Conservation (phyloP, 2,329 filamentous ascomycete genomes). For the Proliferodiscus dingleyae region DNA sequence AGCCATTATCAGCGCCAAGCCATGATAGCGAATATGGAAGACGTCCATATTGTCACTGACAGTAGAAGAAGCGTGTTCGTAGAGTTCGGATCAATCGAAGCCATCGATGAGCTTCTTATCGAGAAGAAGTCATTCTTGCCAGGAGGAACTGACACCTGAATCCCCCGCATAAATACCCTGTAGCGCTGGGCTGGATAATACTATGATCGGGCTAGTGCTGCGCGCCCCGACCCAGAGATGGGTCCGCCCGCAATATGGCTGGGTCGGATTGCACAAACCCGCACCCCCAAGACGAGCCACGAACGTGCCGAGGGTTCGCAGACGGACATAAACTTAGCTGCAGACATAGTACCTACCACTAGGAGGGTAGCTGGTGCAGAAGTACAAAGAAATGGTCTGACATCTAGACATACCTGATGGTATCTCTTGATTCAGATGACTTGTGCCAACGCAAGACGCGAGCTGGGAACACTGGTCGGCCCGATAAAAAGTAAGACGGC, state of each 20-base stretch:
- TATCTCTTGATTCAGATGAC: neutral
- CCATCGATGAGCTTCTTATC: neutral
- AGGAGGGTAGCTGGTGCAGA: slow-evolving; percentile 3
- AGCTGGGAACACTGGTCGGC: neutral
- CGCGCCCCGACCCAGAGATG: neutral
- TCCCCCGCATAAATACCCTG: neutral
- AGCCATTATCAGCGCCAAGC: slow-evolving; percentile 5
- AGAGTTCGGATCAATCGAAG: neutral
- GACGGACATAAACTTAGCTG: neutral
- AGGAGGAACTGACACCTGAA: neutral
- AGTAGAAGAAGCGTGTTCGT: neutral
- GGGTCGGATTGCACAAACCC: slow-evolving; percentile 1
- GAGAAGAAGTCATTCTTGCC: neutral
- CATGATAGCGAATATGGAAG: neutral
- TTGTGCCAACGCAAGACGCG: neutral
- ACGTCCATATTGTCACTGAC: slow-evolving; percentile 1
- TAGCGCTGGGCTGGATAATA: neutral
- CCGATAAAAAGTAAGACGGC: neutral
- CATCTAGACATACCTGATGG: too few species aligned
- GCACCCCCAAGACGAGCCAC: slow-evolving; percentile 8
- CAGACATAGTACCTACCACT: slow-evolving; percentile 2
- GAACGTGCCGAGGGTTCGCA: slow-evolving; percentile 1
- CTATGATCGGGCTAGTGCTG: neutral
- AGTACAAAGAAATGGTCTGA: too few species aligned
- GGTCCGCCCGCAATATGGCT: neutral